Base-by-base conservation (phyloP, 306 rosid genomes). In the Abrus precatorius region DNA sequence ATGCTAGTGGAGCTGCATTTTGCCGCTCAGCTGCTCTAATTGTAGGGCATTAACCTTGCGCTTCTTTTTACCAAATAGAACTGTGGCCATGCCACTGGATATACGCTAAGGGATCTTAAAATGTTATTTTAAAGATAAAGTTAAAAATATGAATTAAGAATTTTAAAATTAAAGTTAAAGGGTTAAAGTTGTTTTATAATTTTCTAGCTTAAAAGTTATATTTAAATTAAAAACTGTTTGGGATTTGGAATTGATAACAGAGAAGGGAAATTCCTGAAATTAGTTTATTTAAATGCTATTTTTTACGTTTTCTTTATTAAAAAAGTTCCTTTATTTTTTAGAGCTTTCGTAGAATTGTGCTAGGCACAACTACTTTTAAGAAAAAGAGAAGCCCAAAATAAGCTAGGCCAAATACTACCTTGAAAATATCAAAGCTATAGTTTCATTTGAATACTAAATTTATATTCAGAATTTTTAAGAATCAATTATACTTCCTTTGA, bases 11-110 rank as follows among this genome's bases (percentile, higher is more conserved):
- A 80, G 98, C 97, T 53, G 97, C 99, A 59, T 93, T 93, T 83
- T 96, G 94, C 80, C 98, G 99, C 75, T 92, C 97, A 32, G 98
- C 92, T 76, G 97, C 97, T 85, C 79, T 96, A 81, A 96, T 96
- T 84, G 99, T 96, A 90, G 84, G 97, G 56, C 27, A n/a, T 57
- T 69, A 20, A 8, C 9, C 49, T 67, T 20, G 33, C 30, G 3
- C 75, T 62, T 61, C 77, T 47, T 27, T 65, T 34, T 36, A 45
- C 33, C 20, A 20, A 43, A 56, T 41, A n/a, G 45, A 64, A 20
- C 63, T 66, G 76, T 40, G 75, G 80, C 27, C 62, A 38, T 67
- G 34, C 34, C 9, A 12, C 12, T 66, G 57, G 48, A 27, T 48
- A 11, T 57, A 54, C 44, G 65, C 32, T 64, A 4, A 20, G 20